Base-by-base conservation (phyloP, 805 yeast species). In the Grigorovia yakushimaensis region DNA sequence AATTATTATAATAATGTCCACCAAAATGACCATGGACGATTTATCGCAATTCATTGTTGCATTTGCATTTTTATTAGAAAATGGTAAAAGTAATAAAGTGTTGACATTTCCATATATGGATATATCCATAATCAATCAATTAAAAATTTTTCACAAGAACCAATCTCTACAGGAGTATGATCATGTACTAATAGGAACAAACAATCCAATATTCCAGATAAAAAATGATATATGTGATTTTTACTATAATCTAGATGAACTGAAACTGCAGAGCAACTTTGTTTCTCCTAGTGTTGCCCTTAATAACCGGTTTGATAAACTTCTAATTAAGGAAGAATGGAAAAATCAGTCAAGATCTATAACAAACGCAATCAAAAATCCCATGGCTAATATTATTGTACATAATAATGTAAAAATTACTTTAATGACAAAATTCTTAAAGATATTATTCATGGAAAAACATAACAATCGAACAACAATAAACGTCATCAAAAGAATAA, bases 171-270 rank as follows among this genome's bases (percentile, higher is more conserved):
- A 41, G 13, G 15, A 51, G 10, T 48, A 46, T 13, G 49, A 47
- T 13, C 58, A 60, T 22, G 77, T 68, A 54, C 64, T 83, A 43
- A 73, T 84, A 2, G 91, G 91, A 3, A 81, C 88, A 3, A 77
- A 82, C 39, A 83, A 83, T 57, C 76, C 82, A 15, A 73, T 81
- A 39, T 76, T 83, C 57, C 78, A 78, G 55, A 71, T 74, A 30
- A 73, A 73, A 48, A 69, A 67, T 30, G 70, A 69, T 41, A 57
- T 75, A 19, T 82, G 84, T 83, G 85, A 83, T 59, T 60, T 79
- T 30, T 71, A 77, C 50, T 76, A 79, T 48, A 81, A 83, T 59
- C 55, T 83, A 51, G 88, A 82, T 55, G 44, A 70, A 0, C 74
- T 74, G 42, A 72, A 68, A 46, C 55, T 79, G 15, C 13, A 27